Evolutionary conservation across 139 green algal genomes (phyloP).

Genomic region (Chlorella sp.): DNA sequence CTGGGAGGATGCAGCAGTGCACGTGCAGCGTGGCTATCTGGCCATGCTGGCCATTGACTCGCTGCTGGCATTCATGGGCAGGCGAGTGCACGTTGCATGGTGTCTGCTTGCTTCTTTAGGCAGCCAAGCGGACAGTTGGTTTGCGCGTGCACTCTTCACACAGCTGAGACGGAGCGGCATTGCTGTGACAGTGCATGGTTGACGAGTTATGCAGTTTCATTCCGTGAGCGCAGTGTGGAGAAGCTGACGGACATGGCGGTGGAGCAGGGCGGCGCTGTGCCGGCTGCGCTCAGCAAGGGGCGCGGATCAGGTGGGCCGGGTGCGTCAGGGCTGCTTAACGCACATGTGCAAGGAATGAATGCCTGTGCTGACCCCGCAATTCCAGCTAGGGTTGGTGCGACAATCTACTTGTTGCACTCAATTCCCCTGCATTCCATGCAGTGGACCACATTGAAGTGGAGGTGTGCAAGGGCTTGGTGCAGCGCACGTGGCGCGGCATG

Average conservation of each 20-base stretch:
- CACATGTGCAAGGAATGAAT: too few relatives aligned
- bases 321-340: too few relatives aligned
- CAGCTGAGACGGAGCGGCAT: too few relatives aligned
- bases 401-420: too few relatives aligned
- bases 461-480: constrained; percentile 35
- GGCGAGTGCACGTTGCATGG: too few relatives aligned
- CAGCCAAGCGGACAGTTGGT: too few relatives aligned
- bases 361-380: too few relatives aligned
- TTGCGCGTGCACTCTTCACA: too few relatives aligned
- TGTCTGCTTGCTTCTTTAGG: too few relatives aligned
- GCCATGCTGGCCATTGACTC: constrained; percentile 70
- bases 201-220: too few relatives aligned
- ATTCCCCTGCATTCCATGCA: background rate
- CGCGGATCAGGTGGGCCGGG: background rate
- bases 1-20: constrained; percentile 33
- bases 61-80: constrained; percentile 62
- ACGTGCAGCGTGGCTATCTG: constrained; percentile 54
- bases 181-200: too few relatives aligned
- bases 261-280: constrained; percentile 26
- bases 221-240: constrained; percentile 60
- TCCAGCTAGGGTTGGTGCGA: too few relatives aligned
- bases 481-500: constrained; percentile 57
- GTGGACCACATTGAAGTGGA: constrained; percentile 28
- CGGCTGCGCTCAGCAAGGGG: background rate
- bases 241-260: constrained; percentile 62